These are phyloP conservation scores for Apiospora marii DNA, from an alignment of 2,329 filamentous ascomycete species.

Conservation along the genomic window DNA sequence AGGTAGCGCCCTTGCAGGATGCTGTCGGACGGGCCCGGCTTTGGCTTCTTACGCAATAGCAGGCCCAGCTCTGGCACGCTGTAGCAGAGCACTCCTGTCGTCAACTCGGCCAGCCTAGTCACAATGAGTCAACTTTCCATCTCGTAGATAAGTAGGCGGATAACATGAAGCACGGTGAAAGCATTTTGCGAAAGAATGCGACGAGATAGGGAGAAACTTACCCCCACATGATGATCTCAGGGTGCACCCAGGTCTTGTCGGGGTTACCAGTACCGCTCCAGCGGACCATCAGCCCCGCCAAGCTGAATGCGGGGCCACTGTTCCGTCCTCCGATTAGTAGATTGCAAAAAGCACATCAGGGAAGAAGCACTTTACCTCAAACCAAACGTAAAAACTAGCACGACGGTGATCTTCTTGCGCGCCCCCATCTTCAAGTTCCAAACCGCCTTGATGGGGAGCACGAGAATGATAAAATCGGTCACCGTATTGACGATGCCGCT, in stretches of 20 bases:
- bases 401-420: neutral
- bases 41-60: neutral
- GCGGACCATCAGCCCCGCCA: constrained; percentile 28
- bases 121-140: neutral
- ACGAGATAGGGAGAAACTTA: constrained; percentile 15
- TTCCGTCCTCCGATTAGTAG: neutral
- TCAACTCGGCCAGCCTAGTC: constrained; percentile 28
- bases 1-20: neutral
- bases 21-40: neutral
- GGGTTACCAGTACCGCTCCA: constrained; percentile 24
- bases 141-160: neutral
- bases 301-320: constrained; percentile 21
- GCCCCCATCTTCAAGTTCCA: neutral
- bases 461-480: neutral
- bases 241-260: constrained; percentile 31
- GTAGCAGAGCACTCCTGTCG: constrained; percentile 31
- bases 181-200: neutral
- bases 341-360: neutral
- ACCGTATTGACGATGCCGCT: neutral
- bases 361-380: neutral
- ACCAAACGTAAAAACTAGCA: neutral
- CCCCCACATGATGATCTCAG: constrained; percentile 32
- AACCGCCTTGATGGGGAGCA: neutral
- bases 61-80: constrained; percentile 31
- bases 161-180: neutral